Base-by-base conservation (phyloP, 2,329 filamentous ascomycete species). In the Ophiostoma pallidulum region DNA sequence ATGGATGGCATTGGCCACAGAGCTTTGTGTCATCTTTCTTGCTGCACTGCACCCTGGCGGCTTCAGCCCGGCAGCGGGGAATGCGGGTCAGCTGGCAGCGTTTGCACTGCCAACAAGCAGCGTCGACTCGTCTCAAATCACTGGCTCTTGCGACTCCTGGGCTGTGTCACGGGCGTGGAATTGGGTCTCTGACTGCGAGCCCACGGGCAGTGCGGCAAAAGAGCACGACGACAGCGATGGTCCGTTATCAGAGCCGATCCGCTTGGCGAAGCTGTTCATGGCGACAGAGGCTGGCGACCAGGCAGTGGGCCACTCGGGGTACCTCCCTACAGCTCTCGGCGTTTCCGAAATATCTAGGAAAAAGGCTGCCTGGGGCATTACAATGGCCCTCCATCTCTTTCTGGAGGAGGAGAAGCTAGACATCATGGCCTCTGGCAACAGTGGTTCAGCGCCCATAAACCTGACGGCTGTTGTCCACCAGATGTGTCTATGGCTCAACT, bases 371-470 rank as follows among this genome's bases (percentile, higher is more conserved):
- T 68, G 83, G 60, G 77, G 86, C 58, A 72, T 85, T 44, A 75
- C 91, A 32, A 70, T 94, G 54, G 84, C 78, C 1, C 70, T 98
- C 12, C 92, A 98, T 65, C 71, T 97, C 3, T 69, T 94, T n/a
- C 75, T 85, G 0, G 91, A 98, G 62, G 92, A 98, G 61, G 75
- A 85, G 53, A 97, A 94, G 60, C 74, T 98, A 2, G 79, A 86
- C 51, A 75, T 82, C 4, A 69, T 72, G 52, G 64, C 64, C 0
- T 65, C 70, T 0, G 70, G 73, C 43, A 66, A 67, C 33, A 54
- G 58, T 2, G 69, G 70, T 4, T 66, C 69, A 0, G 67, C 71
- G 0, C 65, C 68, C 22, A 62, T 64, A 9, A 71, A 76, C 41
- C 58, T 97, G 19, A 77, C 79, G n/a, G 80, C 85, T 14, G 64